A percentile compares a stretch with the other conserved stretches of the same genome.
Conservation (phyloP, 1,284 basidiomycete genomes). For the Ceratobasidium sp. region DNA sequence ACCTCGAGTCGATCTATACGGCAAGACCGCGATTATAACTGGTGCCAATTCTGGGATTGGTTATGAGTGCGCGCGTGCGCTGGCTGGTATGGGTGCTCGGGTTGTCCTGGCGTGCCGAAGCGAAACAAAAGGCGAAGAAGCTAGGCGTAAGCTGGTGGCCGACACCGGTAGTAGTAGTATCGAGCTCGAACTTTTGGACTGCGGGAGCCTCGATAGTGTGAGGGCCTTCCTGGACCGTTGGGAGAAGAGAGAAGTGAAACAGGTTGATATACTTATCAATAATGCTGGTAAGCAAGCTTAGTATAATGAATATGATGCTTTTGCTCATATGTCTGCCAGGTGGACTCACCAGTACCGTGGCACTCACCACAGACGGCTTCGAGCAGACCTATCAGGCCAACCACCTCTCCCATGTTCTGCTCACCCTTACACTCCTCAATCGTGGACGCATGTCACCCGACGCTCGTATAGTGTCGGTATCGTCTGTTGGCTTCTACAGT, state of each 20-base stretch:
- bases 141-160: slow-evolving; percentile 17
- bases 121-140: slow-evolving; percentile 27
- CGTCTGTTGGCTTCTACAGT: slow-evolving; percentile 38
- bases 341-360: slow-evolving; percentile 4
- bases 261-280: slow-evolving; percentile 28
- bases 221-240: slow-evolving; percentile 19
- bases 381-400: slow-evolving; percentile 45
- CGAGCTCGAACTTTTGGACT: slow-evolving; percentile 22
- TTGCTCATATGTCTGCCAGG: slow-evolving; percentile 5
- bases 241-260: background rate
- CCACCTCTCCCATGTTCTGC: slow-evolving; percentile 42
- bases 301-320: background rate
- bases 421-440: slow-evolving; percentile 43
- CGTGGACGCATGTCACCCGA: slow-evolving; percentile 26
- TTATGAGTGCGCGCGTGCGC: slow-evolving; percentile 37
- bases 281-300: slow-evolving; percentile 18
- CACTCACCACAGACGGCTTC: slow-evolving; percentile 44
- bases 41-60: slow-evolving; percentile 48
- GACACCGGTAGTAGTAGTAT: slow-evolving; percentile 12
- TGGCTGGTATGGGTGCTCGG: slow-evolving; percentile 46
- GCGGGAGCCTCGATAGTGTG: slow-evolving; percentile 18
- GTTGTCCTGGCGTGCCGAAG: slow-evolving; percentile 47
- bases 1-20: slow-evolving; percentile 16
- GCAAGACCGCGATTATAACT: slow-evolving; percentile 38
- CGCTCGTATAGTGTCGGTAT: slow-evolving; percentile 41